These are phyloP conservation scores for Kodamaea ohmeri DNA, from an alignment of 1,139 yeast species.

Conservation along the genomic window DNA sequence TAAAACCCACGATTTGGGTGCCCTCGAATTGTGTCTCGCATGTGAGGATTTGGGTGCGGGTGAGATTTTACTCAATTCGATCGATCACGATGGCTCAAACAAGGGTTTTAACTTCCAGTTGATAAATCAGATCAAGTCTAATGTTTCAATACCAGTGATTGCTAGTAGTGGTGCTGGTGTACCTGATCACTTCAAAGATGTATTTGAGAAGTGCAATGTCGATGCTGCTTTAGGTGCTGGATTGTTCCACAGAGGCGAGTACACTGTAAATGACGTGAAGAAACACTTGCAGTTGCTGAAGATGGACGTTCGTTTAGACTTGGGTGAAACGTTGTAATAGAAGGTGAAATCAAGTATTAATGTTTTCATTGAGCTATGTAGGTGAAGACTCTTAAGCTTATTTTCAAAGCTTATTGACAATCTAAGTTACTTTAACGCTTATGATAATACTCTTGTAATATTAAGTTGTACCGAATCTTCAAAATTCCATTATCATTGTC, in stretches of 20 bases:
- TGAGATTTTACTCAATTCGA: slow-evolving; percentile 85
- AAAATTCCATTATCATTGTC: too few relatives aligned
- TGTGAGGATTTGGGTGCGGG: slow-evolving; percentile 97
- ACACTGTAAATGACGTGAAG: slow-evolving; percentile 82
- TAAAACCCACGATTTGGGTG: slow-evolving; percentile 84
- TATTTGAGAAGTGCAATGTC: slow-evolving; percentile 69
- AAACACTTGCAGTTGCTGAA: slow-evolving; percentile 46
- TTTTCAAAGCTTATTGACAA: too few relatives aligned
- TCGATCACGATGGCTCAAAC: slow-evolving; percentile 94
- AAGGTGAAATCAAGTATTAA: neutral
- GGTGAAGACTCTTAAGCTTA: too few relatives aligned
- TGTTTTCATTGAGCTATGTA: too few relatives aligned
- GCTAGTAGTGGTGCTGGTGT: slow-evolving; percentile 97
- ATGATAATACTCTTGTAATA: too few relatives aligned
- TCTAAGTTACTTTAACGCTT: too few relatives aligned
- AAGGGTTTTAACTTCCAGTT: slow-evolving; percentile 88
- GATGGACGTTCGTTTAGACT: slow-evolving; percentile 41
- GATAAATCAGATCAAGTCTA: slow-evolving; percentile 68
- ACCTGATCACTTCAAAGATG: slow-evolving; percentile 87
- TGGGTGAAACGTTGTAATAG: slow-evolving; percentile 22
- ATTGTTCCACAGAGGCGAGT: slow-evolving; percentile 93
- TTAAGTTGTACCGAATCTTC: too few relatives aligned
- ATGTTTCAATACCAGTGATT: slow-evolving; percentile 85
- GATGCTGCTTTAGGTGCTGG: slow-evolving; percentile 99
- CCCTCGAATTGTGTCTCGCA: slow-evolving; percentile 81